phyloP scores from a whole-genome alignment of 1,284 basidiomycete species.

The Ceratobasidium sp. region DNA sequence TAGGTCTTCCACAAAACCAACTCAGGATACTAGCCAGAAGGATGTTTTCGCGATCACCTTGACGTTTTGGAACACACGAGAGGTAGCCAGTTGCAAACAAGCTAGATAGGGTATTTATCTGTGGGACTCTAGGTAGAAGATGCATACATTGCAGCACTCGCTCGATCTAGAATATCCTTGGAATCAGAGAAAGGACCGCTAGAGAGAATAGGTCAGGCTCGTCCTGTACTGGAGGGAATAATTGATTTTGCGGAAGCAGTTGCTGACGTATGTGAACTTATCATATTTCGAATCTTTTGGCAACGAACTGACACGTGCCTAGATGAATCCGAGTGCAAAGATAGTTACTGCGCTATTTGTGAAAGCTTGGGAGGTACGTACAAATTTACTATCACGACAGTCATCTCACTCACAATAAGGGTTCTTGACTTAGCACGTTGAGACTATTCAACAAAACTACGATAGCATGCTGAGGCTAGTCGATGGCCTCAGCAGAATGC shows the following conservation, averaged over 20 bases:
- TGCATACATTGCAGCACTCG: neutral
- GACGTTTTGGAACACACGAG: neutral
- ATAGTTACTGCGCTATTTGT: neutral
- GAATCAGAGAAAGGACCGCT: neutral
- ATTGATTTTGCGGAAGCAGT: neutral
- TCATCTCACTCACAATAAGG: neutral
- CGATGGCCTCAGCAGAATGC: neutral
- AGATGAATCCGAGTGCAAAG: slow-evolving; percentile 1
- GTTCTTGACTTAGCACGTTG: neutral
- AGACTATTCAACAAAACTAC: neutral
- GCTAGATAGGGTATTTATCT: neutral
- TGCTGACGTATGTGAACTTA: neutral
- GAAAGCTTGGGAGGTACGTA: slow-evolving; percentile 8
- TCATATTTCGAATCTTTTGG: too few species aligned
- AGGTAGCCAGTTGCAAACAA: neutral
- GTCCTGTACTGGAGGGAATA: neutral
- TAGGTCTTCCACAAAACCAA: neutral
- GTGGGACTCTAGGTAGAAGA: neutral
- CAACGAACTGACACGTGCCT: too few species aligned
- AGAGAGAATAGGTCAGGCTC: neutral
- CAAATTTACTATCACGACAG: neutral
- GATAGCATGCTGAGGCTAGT: neutral
- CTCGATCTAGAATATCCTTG: neutral
- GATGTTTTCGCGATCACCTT: neutral
- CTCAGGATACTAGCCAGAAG: neutral